phyloP scores from a whole-genome alignment of 345 rosid genomes.

The Brassica juncea region DNA sequence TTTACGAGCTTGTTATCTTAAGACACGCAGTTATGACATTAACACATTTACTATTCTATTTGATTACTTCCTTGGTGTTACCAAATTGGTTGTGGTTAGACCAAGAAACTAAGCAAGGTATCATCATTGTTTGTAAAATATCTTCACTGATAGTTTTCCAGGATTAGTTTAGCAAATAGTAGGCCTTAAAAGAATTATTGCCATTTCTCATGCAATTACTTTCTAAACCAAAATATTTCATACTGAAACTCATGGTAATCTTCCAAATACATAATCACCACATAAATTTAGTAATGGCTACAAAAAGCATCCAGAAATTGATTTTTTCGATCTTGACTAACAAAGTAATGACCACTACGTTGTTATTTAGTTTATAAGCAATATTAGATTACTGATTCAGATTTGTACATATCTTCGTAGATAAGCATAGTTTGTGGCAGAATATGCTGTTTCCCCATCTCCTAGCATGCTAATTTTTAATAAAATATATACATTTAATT shows the following conservation, averaged over 20 bases:
- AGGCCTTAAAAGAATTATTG: background rate
- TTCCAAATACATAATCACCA: background rate
- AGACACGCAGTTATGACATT: too few species aligned
- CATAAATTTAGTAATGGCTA: background rate
- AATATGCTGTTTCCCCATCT: background rate
- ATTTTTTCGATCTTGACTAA: background rate
- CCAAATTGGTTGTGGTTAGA: too few species aligned
- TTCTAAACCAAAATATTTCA: background rate
- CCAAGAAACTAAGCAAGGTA: too few species aligned
- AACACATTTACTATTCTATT: too few species aligned
- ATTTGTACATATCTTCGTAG: background rate
- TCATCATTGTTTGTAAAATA: too few species aligned
- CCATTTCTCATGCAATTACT: background rate
- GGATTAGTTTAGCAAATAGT: background rate
- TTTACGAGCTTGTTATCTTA: too few species aligned
- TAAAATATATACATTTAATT: background rate
- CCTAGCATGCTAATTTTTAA: background rate
- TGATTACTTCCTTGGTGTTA: too few species aligned
- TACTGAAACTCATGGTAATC: background rate
- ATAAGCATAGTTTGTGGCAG: constrained; percentile 4
- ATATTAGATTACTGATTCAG: background rate
- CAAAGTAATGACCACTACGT: background rate
- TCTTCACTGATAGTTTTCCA: too few species aligned
- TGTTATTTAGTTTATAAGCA: background rate
- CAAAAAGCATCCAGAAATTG: background rate